Evolutionary conservation across 139 green algal genomes (phyloP).

Genomic region (Zygnema cylindricum): DNA sequence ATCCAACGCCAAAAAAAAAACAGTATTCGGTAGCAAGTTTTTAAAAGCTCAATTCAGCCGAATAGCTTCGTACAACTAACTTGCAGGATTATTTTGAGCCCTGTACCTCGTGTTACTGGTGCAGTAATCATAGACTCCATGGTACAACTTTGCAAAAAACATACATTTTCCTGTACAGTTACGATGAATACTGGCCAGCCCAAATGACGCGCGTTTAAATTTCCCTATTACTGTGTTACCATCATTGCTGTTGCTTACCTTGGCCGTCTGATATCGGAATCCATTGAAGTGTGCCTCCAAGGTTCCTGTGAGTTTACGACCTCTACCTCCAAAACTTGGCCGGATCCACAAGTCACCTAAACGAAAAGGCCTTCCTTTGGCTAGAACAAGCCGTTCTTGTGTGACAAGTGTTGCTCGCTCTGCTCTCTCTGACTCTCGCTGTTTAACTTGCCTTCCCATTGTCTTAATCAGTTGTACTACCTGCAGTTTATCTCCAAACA

Average conservation of each 20-base stretch:
- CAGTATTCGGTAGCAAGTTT: too few species aligned
- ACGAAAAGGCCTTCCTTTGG: constrained; percentile 60
- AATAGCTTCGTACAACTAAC: too few species aligned
- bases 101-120: too few species aligned
- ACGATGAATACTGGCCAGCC: too few species aligned
- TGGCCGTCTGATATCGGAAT: constrained; percentile 83
- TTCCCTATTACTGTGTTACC: too few species aligned
- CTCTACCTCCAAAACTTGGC: constrained; percentile 85
- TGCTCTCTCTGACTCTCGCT: constrained; percentile 88
- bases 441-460: constrained; percentile 76
- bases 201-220: too few species aligned
- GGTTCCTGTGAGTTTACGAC: constrained; percentile 86
- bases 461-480: constrained; percentile 93
- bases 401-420: constrained; percentile 93
- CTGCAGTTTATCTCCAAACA: constrained; percentile 5
- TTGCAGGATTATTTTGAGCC: too few species aligned
- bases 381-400: constrained; percentile 89
- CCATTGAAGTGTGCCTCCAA: constrained; percentile 96
- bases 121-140: too few species aligned
- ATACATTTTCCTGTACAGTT: too few species aligned
- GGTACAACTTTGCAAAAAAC: too few species aligned
- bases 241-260: neutral
- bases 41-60: too few species aligned
- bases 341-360: constrained; percentile 94
- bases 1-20: too few species aligned